Base-by-base conservation (phyloP, 2,329 filamentous ascomycete genomes). In the Aspergillus viridinutans region DNA sequence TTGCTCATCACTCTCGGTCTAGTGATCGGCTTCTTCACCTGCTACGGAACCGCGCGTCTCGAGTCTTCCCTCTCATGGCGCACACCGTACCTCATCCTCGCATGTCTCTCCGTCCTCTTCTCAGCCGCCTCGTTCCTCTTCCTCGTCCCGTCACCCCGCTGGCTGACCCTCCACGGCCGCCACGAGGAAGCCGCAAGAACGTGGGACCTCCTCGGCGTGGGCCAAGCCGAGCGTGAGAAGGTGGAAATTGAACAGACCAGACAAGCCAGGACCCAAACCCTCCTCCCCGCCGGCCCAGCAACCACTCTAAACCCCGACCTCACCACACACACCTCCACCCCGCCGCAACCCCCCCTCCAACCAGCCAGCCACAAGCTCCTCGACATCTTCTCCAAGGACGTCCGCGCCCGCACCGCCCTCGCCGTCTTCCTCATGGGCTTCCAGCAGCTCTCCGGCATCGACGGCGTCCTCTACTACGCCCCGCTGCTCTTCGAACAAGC, bases 371-470 rank as follows among this genome's bases (percentile, higher is more conserved):
- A 69, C 29, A 68, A 69, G 48, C 60, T 70, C 20, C 54, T 69
- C 4, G 68, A 70, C 28, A 67, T 68, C 3, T 76, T 76, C 60
- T 67, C 66, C 6, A 71, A 73, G 49, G 75, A 77, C 10, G 80
- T 80, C 14, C 74, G 80, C 21, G 71, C 72, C 4, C 74, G 78
- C 2, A 84, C 82, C 0, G 67, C 76, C 0, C 69, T 86, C 20
- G 83, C 79, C 0, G 73, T 83, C 0, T 86, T 86, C 58, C 68
- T 85, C 53, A 79, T 87, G 67, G 79, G 76, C 1, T 83, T 85
- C 76, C 78, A 83, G 32, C 85, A 88, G 62, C 71, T 87, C 0
- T 82, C 77, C 28, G 84, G 85, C 0, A 87, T 87, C 51, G 85
- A 88, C 60, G 85, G 82, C 0, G 79, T 87, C 9, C 35, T 25